Evolutionary conservation across 1,284 basidiomycete genomes (phyloP).

Genomic region (Dichomitus squalens): DNA sequence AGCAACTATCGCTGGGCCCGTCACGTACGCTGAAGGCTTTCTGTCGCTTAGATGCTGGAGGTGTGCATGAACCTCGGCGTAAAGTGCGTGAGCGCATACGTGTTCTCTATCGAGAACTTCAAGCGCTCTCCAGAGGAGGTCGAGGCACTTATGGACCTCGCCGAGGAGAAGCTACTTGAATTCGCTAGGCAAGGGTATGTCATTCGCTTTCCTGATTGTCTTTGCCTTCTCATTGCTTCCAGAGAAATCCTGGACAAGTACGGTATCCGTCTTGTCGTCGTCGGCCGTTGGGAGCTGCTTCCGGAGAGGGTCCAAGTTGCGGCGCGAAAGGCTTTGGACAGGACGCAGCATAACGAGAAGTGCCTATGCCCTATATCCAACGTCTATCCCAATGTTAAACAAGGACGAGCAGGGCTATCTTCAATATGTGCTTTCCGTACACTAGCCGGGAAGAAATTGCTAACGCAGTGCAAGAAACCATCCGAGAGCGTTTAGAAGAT

Average conservation of each 20-base stretch:
- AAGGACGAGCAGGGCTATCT: conserved; percentile 62
- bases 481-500: conserved; percentile 42
- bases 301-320: conserved; percentile 76
- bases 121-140: conserved; percentile 89
- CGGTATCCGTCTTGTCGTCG: conserved; percentile 83
- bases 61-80: conserved; percentile 80
- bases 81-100: conserved; percentile 88
- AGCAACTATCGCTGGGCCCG: conserved; percentile 12
- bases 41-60: conserved; percentile 67
- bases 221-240: too few species aligned
- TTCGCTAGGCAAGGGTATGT: conserved; percentile 79
- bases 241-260: conserved; percentile 77
- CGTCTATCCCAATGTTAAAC: background rate
- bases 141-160: conserved; percentile 84
- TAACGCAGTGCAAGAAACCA: conserved; percentile 65
- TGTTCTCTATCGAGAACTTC: conserved; percentile 98
- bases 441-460: conserved; percentile 92
- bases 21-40: background rate
- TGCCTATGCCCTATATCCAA: conserved; percentile 34
- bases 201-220: too few species aligned
- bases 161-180: conserved; percentile 81
- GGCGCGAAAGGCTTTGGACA: conserved; percentile 72
- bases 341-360: conserved; percentile 80
- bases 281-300: conserved; percentile 81
- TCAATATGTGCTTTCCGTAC: conserved; percentile 97